phyloP scores from a whole-genome alignment of 1,139 yeast species.

The Magnusiomyces tetraspermus region DNA sequence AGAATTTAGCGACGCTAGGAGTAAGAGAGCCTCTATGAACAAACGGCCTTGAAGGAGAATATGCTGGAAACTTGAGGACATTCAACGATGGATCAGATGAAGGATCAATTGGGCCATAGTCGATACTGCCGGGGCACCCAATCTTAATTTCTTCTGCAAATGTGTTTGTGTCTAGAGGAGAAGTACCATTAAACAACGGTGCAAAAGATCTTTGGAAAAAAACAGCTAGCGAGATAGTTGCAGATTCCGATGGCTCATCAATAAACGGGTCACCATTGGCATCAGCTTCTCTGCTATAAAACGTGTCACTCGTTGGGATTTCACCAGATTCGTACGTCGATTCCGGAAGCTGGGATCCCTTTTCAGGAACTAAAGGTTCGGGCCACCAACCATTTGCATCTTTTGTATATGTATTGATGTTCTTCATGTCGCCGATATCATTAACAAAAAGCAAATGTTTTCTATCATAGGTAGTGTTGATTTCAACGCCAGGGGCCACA shows the following conservation, averaged over 20 bases:
- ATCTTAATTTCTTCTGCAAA: background rate
- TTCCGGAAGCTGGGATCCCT: background rate
- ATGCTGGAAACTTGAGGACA: too few relatives aligned
- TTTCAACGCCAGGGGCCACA: background rate
- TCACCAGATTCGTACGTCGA: background rate
- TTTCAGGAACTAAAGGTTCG: background rate
- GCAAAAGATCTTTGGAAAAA: constrained; percentile 2
- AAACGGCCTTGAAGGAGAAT: too few relatives aligned
- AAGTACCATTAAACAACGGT: background rate
- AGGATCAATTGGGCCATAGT: background rate
- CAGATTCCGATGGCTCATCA: background rate
- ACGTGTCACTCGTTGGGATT: background rate
- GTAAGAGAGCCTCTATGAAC: background rate
- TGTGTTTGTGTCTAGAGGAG: background rate
- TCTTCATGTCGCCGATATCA: background rate
- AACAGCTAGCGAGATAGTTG: background rate
- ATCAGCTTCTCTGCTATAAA: background rate
- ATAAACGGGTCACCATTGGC: background rate
- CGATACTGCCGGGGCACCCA: background rate
- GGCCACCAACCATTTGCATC: background rate
- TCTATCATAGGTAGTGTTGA: background rate
- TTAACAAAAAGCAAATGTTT: background rate
- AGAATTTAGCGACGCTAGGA: background rate
- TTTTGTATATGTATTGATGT: background rate
- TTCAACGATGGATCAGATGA: background rate